A percentile compares a stretch with the other conserved stretches of the same genome.
These are phyloP conservation scores for Hortiboletus flavorubellus DNA, from an alignment of 768 basidiomycete species.

Conservation along the genomic window DNA sequence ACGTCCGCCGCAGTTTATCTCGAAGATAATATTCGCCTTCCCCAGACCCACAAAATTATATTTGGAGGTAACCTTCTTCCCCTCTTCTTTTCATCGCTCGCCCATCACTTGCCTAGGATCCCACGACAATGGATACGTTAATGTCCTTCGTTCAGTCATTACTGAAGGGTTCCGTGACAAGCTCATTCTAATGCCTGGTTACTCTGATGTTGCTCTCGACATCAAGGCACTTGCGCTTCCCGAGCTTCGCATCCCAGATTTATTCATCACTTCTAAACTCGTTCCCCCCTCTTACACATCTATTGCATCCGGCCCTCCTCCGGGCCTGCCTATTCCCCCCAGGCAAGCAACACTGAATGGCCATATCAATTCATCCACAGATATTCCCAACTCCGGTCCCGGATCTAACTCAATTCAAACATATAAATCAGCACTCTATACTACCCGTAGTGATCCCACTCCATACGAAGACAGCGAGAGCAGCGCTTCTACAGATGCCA, in stretches of 20 bases:
- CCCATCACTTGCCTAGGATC: constrained; percentile 43
- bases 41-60: constrained; percentile 63
- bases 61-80: constrained; percentile 52
- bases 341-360: constrained; percentile 9
- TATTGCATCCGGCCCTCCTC: constrained; percentile 24
- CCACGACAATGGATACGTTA: constrained; percentile 72
- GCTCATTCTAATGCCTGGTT: constrained; percentile 61
- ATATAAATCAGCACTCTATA: constrained; percentile 43
- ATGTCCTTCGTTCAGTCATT: constrained; percentile 57
- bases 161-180: constrained; percentile 64
- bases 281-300: constrained; percentile 26
- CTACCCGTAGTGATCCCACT: constrained; percentile 23
- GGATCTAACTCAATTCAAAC: constrained; percentile 27
- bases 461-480: constrained; percentile 45
- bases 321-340: constrained; percentile 20
- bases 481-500: constrained; percentile 45
- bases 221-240: constrained; percentile 58
- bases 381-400: constrained; percentile 12
- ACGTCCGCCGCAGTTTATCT: constrained; percentile 34
- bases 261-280: constrained; percentile 61
- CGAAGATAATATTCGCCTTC: constrained; percentile 43
- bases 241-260: constrained; percentile 47
- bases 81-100: neutral
- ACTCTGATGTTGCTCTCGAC: constrained; percentile 56
- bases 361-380: constrained; percentile 14